A percentile compares a stretch with the other conserved stretches of the same genome.
Evolutionary conservation across 2,329 filamentous ascomycete species (phyloP).

Genomic region (Chlorencoelia australis): DNA sequence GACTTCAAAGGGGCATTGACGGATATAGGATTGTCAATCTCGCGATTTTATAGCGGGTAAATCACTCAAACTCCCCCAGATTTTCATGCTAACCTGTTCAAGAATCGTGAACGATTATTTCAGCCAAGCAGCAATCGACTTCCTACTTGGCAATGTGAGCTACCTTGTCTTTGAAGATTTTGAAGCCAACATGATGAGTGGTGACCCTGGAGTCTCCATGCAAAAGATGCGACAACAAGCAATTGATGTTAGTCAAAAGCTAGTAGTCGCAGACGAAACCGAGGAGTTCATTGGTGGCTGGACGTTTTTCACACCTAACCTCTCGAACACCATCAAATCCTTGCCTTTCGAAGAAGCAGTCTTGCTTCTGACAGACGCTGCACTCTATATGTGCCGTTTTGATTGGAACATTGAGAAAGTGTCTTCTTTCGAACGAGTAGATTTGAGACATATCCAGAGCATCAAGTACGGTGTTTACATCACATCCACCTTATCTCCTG

Average conservation of each 20-base stretch:
- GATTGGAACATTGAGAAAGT: slow-evolving; percentile 96
- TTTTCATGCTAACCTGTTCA: slow-evolving; percentile 8
- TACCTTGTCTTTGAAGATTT: slow-evolving; percentile 87
- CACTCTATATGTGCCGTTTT: slow-evolving; percentile 81
- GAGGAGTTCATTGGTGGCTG: slow-evolving; percentile 86
- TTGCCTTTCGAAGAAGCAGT: slow-evolving; percentile 80
- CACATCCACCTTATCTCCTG: slow-evolving; percentile 71
- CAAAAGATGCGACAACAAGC: slow-evolving; percentile 76
- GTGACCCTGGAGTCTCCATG: slow-evolving; percentile 83
- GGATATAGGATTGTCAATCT: slow-evolving; percentile 81
- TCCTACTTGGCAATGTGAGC: slow-evolving; percentile 79
- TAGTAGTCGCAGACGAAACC: slow-evolving; percentile 71
- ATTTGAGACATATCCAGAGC: slow-evolving; percentile 59
- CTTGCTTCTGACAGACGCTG: slow-evolving; percentile 73
- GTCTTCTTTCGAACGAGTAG: slow-evolving; percentile 78
- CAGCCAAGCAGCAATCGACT: slow-evolving; percentile 89
- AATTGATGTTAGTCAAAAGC: slow-evolving; percentile 78
- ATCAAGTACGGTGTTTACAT: slow-evolving; percentile 82
- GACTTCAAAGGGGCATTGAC: slow-evolving; percentile 87
- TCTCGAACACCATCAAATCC: slow-evolving; percentile 57
- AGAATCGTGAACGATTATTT: slow-evolving; percentile 99
- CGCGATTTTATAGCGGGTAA: slow-evolving; percentile 59
- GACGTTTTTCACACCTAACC: slow-evolving; percentile 71
- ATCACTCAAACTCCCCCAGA: slow-evolving; percentile 17
- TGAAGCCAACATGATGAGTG: slow-evolving; percentile 83